Evolutionary conservation across 192 early-diverging fungal species (phyloP), one percentile per base, ranked within the genome.

Genomic region (Physocladia obscura): DNA sequence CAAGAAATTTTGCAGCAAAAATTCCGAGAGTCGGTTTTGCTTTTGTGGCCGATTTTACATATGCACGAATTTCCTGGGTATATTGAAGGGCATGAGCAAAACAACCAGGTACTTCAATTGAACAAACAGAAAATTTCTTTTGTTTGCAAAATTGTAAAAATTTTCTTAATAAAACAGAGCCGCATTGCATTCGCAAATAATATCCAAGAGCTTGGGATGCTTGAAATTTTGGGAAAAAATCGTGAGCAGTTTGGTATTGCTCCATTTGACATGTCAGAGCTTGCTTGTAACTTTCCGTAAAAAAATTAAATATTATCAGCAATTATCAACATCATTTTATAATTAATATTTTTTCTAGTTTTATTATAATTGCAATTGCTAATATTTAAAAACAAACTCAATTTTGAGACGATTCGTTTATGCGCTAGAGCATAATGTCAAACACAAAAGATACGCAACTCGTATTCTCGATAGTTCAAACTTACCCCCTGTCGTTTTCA

Each of bases 41-140:
- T 71, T 2, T 39, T 83, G 1, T 81, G 79, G 79, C 81, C 81
- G 2, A 59, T 81, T n/a, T 61, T 79, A 5, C 51, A 68, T 30
- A 67, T 79, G 48, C 48, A 61, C 47, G 77, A 82, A 22, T 54
- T 82, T 54, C 72, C 76, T 2, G 55, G 50, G 24, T 74, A 71
- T 48, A 55, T 79, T 26, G 72, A 76, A 17, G 80, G 80, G 27
- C 38, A 82, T 52, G 71, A 63, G 22, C 54, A 77, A 38, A 51
- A 50, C 3, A 56, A 60, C 37, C 19, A 37, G 32, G 76, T 75
- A 35, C 4, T 35, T 48, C n/a, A 26, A 26, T 27, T 39, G 67
- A 27, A 13, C 24, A 8, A 19, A n/a, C 26, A 30, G 40, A 8
- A 8, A 13, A 5, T 35, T 21, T 11, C 26, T 2, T 35, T 62